Evolutionary conservation across 208 protist genomes (phyloP).

Genomic region (Herpetomonas muscarum): DNA sequence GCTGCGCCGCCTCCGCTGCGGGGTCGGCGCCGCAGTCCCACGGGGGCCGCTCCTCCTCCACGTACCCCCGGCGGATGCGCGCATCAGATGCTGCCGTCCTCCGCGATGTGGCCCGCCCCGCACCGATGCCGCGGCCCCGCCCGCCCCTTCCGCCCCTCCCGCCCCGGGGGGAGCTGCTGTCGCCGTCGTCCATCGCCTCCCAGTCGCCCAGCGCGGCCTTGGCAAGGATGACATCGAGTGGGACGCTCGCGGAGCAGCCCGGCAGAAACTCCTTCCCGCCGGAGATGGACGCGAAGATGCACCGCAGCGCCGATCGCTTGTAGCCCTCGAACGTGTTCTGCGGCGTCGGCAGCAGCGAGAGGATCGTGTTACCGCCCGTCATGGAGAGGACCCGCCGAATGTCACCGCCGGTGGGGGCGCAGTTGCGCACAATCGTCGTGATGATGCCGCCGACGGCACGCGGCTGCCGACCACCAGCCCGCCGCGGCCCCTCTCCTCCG

Average conservation of each 20-base stretch:
- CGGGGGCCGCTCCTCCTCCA: not conserved
- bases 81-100: too few relatives aligned
- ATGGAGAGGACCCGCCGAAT: not conserved
- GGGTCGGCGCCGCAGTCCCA: not conserved
- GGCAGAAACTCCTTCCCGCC: constrained; percentile 56
- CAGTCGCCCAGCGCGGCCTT: constrained; percentile 14
- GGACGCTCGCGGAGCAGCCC: constrained; percentile 45
- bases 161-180: not conserved
- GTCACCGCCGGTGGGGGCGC: constrained; percentile 9
- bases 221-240: constrained; percentile 42
- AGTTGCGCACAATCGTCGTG: constrained; percentile 19
- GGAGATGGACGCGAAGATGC: constrained; percentile 43
- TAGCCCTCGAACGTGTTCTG: constrained; percentile 66
- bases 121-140: too few relatives aligned
- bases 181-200: not conserved
- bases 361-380: constrained; percentile 49
- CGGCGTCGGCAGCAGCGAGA: constrained; percentile 69
- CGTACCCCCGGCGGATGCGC: too few relatives aligned
- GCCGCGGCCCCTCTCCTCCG: constrained; percentile 19
- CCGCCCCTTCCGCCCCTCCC: not conserved
- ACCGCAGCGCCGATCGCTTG: constrained; percentile 36
- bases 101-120: too few relatives aligned
- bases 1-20: too few relatives aligned
- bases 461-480: constrained; percentile 39
- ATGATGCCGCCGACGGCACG: constrained; percentile 19